phyloP scores from a whole-genome alignment of 2,329 filamentous ascomycete genomes.

The Penicillium sp. region DNA sequence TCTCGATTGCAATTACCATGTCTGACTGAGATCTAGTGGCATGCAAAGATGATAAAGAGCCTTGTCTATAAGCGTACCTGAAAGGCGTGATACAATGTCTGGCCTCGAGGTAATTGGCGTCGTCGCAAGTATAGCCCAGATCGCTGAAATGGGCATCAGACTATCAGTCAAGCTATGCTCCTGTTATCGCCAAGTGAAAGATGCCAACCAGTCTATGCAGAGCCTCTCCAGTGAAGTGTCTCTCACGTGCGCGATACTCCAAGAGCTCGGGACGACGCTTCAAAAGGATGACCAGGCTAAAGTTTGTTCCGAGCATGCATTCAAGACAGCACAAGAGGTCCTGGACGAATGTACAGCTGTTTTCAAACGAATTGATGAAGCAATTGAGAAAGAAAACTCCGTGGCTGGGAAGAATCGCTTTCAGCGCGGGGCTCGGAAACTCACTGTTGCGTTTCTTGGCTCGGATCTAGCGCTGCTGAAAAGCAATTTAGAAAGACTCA shows the following conservation, averaged over 20 bases:
- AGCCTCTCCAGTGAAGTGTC: slow-evolving; percentile 36
- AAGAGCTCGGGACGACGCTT: slow-evolving; percentile 30
- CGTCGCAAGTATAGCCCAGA: slow-evolving; percentile 34
- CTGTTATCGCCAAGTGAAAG: slow-evolving; percentile 32
- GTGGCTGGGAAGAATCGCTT: neutral
- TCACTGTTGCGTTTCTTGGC: slow-evolving; percentile 28
- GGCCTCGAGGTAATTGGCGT: slow-evolving; percentile 29
- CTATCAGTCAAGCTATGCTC: slow-evolving; percentile 37
- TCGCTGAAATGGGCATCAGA: slow-evolving; percentile 37
- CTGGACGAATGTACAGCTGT: slow-evolving; percentile 30
- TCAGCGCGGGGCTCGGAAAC: neutral
- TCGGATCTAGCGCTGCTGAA: slow-evolving; percentile 29
- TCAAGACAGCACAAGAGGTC: slow-evolving; percentile 11
- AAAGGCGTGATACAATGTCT: no score
- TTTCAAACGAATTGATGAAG: slow-evolving; percentile 21
- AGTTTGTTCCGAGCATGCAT: slow-evolving; percentile 24
- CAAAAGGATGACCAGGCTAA: slow-evolving; percentile 27
- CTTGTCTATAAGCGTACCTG: no score
- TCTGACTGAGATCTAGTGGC: no score
- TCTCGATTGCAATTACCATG: no score
- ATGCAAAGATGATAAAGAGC: no score
- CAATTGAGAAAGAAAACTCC: slow-evolving; percentile 2
- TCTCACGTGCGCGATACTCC: slow-evolving; percentile 33
- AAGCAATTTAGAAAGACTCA: slow-evolving; percentile 38
- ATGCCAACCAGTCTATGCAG: slow-evolving; percentile 24